A percentile compares a stretch with the other conserved stretches of the same genome.
Conservation (phyloP, 2,329 filamentous ascomycete genomes). For the Elsinoe arachidis region DNA sequence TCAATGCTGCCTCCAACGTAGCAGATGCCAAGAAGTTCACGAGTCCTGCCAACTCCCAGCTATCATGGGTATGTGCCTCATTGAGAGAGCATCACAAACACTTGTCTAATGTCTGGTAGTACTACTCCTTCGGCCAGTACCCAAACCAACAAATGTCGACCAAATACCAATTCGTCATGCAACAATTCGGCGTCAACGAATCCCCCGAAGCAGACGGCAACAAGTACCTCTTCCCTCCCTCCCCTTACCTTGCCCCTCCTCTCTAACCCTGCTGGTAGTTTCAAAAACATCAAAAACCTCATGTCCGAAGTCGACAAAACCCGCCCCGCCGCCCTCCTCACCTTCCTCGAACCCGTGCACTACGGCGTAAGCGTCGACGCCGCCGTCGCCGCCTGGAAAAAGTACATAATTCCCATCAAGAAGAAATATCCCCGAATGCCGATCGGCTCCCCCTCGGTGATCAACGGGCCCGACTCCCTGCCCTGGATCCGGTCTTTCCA, state of each 20-base stretch:
- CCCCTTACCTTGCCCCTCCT: not conserved
- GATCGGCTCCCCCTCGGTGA: not conserved
- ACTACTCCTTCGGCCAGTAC: conserved; percentile 4
- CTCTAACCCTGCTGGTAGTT: not conserved
- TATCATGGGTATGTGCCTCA: no score
- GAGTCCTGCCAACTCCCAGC: not conserved
- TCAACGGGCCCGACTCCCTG: not conserved
- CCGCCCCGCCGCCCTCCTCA: not conserved
- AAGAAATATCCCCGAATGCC: not conserved
- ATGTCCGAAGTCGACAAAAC: not conserved
- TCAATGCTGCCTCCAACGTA: not conserved
- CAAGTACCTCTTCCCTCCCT: not conserved
- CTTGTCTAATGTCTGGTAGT: not conserved
- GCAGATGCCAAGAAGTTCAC: not conserved
- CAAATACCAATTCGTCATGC: conserved; percentile 2
- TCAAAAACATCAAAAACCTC: conserved; percentile 1
- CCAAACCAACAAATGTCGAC: not conserved
- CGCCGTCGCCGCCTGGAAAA: conserved; percentile 1
- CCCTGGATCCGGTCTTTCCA: not conserved
- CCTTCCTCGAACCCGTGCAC: not conserved
- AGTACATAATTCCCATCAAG: conserved; percentile 8
- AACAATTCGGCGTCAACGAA: conserved; percentile 5
- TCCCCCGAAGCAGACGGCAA: not conserved
- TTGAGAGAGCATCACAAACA: no score
- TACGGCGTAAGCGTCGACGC: not conserved